phyloP scores from a whole-genome alignment of 192 early-diverging fungal genomes.

The Spizellomyces sp. region DNA sequence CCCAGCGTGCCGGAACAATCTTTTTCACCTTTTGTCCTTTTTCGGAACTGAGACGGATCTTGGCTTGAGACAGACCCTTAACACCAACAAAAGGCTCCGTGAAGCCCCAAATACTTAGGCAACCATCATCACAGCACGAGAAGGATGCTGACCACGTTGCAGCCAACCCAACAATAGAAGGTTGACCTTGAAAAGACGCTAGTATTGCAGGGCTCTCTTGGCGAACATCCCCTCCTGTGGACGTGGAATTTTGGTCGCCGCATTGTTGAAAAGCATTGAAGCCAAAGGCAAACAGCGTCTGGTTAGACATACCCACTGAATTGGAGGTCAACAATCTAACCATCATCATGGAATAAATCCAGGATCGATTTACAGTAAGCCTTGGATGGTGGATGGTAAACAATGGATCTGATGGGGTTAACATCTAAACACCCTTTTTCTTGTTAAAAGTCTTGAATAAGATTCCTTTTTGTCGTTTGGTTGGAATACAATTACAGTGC shows the following conservation, averaged over 20 bases:
- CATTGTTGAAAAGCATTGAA: conserved; percentile 28
- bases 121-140: too few relatives aligned
- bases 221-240: not conserved
- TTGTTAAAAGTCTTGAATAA: too few relatives aligned
- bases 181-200: not conserved
- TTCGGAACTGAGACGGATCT: not conserved
- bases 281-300: conserved; percentile 20
- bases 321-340: not conserved
- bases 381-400: too few relatives aligned
- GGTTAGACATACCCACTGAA: not conserved
- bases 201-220: not conserved
- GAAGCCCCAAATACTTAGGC: conserved; percentile 8
- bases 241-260: not conserved
- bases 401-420: too few relatives aligned
- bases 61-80: not conserved
- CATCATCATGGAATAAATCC: too few relatives aligned
- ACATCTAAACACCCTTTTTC: too few relatives aligned
- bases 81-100: conserved; percentile 7
- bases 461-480: too few relatives aligned
- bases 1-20: not conserved
- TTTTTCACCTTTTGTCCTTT: not conserved
- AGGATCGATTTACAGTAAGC: too few relatives aligned
- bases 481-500: too few relatives aligned
- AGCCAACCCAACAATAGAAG: conserved; percentile 7
- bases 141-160: conserved; percentile 21